A percentile compares a stretch with the other conserved stretches of the same genome.
These are phyloP conservation scores for Omphalea diandra DNA, from an alignment of 441 rosid species.

Conservation along the genomic window DNA sequence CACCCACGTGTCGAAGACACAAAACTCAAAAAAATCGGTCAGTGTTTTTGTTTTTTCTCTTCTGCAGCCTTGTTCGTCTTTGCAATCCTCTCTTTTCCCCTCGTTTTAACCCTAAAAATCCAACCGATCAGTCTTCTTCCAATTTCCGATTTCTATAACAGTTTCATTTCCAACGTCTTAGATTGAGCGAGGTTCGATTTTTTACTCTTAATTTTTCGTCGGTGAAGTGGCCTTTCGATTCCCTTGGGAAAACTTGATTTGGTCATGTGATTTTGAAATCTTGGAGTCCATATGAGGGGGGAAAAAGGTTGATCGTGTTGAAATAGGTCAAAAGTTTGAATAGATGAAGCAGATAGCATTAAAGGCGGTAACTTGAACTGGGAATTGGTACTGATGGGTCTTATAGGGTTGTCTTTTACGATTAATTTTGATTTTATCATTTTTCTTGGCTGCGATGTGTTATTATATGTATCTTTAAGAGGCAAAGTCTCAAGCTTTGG, in stretches of 20 bases:
- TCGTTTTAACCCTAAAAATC: slow-evolving; percentile 1
- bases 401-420: not conserved
- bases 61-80: not conserved
- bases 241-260: not conserved
- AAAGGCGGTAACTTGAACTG: not conserved
- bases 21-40: not conserved
- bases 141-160: not conserved
- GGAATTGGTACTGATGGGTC: not conserved
- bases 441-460: not conserved
- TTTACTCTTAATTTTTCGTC: not conserved
- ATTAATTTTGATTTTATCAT: not conserved
- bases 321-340: not conserved
- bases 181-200: slow-evolving; percentile 5
- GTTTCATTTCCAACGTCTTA: not conserved
- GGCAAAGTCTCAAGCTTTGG: not conserved
- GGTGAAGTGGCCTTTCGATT: not conserved
- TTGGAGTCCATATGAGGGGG: too few relatives aligned
- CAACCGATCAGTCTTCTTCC: too few relatives aligned
- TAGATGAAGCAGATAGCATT: not conserved
- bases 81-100: not conserved
- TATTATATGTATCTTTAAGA: not conserved
- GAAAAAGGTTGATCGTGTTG: not conserved
- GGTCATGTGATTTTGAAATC: too few relatives aligned
- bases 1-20: slow-evolving; percentile 12
- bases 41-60: not conserved